These are phyloP conservation scores for Septoria petroselini DNA, from an alignment of 2,329 filamentous ascomycete genomes.

Conservation along the genomic window DNA sequence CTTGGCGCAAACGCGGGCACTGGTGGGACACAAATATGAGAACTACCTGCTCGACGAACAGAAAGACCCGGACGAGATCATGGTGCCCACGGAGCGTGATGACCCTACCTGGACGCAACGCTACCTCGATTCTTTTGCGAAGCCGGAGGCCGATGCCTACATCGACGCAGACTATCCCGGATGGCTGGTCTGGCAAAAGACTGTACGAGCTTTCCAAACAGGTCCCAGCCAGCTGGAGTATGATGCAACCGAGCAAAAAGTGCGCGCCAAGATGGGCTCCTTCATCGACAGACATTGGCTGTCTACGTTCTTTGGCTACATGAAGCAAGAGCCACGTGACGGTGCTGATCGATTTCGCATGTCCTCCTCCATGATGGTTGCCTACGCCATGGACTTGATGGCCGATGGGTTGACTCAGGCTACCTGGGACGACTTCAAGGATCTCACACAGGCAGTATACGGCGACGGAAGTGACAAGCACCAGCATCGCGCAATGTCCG, in stretches of 20 bases:
- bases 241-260: constrained; percentile 72
- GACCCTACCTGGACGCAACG: constrained; percentile 75
- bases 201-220: constrained; percentile 74
- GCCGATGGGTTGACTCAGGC: constrained; percentile 72
- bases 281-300: constrained; percentile 84
- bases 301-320: constrained; percentile 79
- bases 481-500: constrained; percentile 90
- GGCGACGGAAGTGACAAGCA: constrained; percentile 96
- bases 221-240: constrained; percentile 70
- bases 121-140: constrained; percentile 74
- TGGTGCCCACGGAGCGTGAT: constrained; percentile 68
- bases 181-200: constrained; percentile 93
- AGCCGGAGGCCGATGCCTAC: constrained; percentile 78
- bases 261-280: constrained; percentile 74
- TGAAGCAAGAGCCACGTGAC: constrained; percentile 95
- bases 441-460: constrained; percentile 72
- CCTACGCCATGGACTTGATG: constrained; percentile 87
- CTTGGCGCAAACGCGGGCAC: constrained; percentile 80
- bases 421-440: constrained; percentile 83
- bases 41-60: constrained; percentile 83
- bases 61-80: constrained; percentile 70
- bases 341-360: constrained; percentile 82
- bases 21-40: constrained; percentile 81
- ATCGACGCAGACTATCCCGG: constrained; percentile 89
- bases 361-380: constrained; percentile 79